Conservation (phyloP, 257 asterid species). For the Solanum piurae region DNA sequence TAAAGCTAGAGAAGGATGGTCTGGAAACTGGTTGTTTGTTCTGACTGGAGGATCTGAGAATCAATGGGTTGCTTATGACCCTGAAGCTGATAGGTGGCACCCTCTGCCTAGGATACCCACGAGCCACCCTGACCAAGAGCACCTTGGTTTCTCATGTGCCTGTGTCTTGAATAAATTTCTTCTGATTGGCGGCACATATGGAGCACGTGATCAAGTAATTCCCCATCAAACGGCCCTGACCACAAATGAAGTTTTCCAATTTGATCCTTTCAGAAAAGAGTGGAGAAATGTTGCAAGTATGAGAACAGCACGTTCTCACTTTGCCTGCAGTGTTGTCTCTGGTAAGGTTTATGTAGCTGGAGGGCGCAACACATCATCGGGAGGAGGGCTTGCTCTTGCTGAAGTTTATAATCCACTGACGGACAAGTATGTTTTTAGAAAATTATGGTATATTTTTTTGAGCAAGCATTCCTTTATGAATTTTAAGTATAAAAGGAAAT, state of each 20-base stretch:
- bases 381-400: not conserved
- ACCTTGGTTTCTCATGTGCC: slow-evolving; percentile 1
- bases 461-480: not conserved
- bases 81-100: slow-evolving; percentile 2
- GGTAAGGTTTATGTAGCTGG: slow-evolving; percentile 3
- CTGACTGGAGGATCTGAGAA: not conserved
- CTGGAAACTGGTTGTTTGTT: slow-evolving; percentile 1
- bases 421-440: not conserved
- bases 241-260: not conserved
- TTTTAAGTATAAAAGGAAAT: not conserved
- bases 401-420: not conserved
- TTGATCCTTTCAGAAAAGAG: not conserved
- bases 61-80: not conserved
- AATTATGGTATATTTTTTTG: not conserved
- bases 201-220: not conserved
- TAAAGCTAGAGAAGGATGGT: not conserved
- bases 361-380: not conserved
- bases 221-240: not conserved
- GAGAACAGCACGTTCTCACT: not conserved
- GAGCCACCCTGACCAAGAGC: not conserved
- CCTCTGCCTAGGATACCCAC: not conserved
- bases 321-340: not conserved
- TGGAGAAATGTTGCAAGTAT: not conserved
- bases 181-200: not conserved
- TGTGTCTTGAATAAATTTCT: not conserved